These are phyloP conservation scores for Cladophialophora exuberans DNA, from an alignment of 2,329 filamentous ascomycete species.

Conservation along the genomic window DNA sequence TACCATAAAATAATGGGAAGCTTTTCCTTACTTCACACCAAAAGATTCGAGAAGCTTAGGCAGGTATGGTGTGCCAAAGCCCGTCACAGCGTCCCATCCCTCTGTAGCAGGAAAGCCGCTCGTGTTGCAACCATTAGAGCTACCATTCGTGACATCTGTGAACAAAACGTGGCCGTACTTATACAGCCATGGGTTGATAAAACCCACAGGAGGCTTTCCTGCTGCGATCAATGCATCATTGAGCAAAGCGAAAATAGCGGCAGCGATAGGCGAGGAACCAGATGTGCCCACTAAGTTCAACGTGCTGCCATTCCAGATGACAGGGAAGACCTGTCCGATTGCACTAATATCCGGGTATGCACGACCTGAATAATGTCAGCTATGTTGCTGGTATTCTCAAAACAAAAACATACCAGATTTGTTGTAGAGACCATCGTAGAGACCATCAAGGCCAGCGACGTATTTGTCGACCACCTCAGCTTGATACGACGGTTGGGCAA, in stretches of 20 bases:
- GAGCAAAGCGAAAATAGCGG: conserved; percentile 28
- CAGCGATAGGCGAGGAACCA: conserved; percentile 30
- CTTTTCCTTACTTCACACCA: conserved; percentile 21
- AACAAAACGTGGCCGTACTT: conserved; percentile 32
- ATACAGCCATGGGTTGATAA: conserved; percentile 33
- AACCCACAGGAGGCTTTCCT: conserved; percentile 28
- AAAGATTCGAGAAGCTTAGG: conserved; percentile 27
- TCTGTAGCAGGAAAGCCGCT: conserved; percentile 36
- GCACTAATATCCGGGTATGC: conserved; percentile 66
- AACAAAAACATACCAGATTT: conserved; percentile 50
- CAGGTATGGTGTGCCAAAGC: conserved; percentile 37
- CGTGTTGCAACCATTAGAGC: conserved; percentile 39
- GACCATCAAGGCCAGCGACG: conserved; percentile 45
- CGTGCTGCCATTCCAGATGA: conserved; percentile 44
- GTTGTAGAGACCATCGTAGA: conserved; percentile 62
- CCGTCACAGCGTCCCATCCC: conserved; percentile 43
- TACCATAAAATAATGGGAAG: conserved; percentile 3
- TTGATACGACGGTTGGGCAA: conserved; percentile 56
- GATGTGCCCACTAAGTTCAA: conserved; percentile 53
- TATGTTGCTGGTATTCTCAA: conserved; percentile 32
- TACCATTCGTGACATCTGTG: conserved; percentile 39
- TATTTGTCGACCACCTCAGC: conserved; percentile 49
- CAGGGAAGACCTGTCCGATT: conserved; percentile 52
- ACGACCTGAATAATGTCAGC: conserved; percentile 50
- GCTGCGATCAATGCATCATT: conserved; percentile 32